phyloP scores from a whole-genome alignment of 2,329 filamentous ascomycete species.

The Didymella exigua region DNA sequence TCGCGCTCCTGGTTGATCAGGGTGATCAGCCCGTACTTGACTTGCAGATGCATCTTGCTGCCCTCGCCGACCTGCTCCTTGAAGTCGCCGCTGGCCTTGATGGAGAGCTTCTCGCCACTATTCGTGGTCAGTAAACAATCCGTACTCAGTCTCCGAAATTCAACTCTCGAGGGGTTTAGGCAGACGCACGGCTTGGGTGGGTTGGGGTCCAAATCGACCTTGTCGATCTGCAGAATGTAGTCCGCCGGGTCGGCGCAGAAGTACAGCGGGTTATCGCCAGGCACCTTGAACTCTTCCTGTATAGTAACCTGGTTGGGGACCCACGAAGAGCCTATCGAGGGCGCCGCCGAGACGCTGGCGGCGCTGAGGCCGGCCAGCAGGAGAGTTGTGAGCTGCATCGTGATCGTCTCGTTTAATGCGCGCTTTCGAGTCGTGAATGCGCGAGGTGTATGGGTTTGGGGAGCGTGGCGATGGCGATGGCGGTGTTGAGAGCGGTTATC shows the following conservation, averaged over 20 bases:
- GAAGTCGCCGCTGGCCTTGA: slow-evolving; percentile 79
- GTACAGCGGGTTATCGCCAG: slow-evolving; percentile 82
- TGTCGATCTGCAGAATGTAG: slow-evolving; percentile 76
- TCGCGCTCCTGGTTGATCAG: slow-evolving; percentile 81
- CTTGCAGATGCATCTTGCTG: slow-evolving; percentile 79
- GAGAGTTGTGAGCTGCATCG: slow-evolving; percentile 45
- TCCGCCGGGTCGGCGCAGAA: slow-evolving; percentile 73
- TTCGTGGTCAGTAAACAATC: not conserved
- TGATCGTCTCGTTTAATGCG: not conserved
- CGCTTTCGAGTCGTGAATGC: not conserved
- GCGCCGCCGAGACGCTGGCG: slow-evolving; percentile 52
- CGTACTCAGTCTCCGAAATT: not conserved
- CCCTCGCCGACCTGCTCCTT: slow-evolving; percentile 74
- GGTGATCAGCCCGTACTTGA: slow-evolving; percentile 94
- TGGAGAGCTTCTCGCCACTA: slow-evolving; percentile 78
- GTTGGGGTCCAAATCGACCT: slow-evolving; percentile 82
- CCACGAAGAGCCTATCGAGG: slow-evolving; percentile 48
- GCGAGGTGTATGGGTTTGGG: not conserved
- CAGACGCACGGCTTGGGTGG: slow-evolving; percentile 79
- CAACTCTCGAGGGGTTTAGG: not conserved
- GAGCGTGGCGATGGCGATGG: not conserved
- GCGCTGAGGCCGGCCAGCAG: slow-evolving; percentile 53
- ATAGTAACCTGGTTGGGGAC: slow-evolving; percentile 56
- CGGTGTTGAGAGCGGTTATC: slow-evolving; percentile 12
- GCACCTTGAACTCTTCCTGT: slow-evolving; percentile 66